Evolutionary conservation across 768 basidiomycete species (phyloP), one percentile per base, ranked within the genome.

Genomic region (Ramaria rubella): DNA sequence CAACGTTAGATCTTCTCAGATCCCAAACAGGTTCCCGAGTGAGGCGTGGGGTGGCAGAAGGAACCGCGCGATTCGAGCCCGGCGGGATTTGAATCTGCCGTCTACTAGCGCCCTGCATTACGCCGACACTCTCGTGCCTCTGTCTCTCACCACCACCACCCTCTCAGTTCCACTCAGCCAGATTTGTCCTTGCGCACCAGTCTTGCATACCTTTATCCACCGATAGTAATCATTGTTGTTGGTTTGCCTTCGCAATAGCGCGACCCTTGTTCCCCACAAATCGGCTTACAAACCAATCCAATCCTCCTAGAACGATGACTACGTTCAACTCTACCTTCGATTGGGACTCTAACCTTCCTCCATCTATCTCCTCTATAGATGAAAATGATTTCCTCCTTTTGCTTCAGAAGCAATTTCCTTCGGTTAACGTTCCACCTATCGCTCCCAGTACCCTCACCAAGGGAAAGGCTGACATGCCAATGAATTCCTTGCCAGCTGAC

Each of bases 341-440:
- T 30, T 56, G 55, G 55, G 55, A 56, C 29, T 46, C 55, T 30
- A 48, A 45, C 21, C 4, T 82, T 60, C 70, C 80, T 14, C 67
- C 78, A 19, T 69, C 78, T 31, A 81, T 87, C 72, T 75, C 85
- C 5, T 81, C 83, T 43, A 69, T 89, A 42, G 76, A 82, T 11
- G 87, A 90, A 65, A 83, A 83, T 64, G 86, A 89, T 70, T 87
- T 91, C 60, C 79, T 90, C 43, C 80, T 84, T 11, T 76, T 90
- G 50, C 76, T 91, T 2, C 83, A 85, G 65, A 89, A 88, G 63
- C 88, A 90, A 69, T 89, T 86, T 64, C 59, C 53, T 26, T 36
- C 44, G 31, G 53, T 55, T 26, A 62, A 53, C 31, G 74, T 80
- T 31, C 61, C 69, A 21, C 63, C 70, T 49, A 49, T 66, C 17